Evolutionary conservation across 2,329 filamentous ascomycete species (phyloP), one percentile per base, ranked within the genome.

Genomic region (Diplocarpon rosae): DNA sequence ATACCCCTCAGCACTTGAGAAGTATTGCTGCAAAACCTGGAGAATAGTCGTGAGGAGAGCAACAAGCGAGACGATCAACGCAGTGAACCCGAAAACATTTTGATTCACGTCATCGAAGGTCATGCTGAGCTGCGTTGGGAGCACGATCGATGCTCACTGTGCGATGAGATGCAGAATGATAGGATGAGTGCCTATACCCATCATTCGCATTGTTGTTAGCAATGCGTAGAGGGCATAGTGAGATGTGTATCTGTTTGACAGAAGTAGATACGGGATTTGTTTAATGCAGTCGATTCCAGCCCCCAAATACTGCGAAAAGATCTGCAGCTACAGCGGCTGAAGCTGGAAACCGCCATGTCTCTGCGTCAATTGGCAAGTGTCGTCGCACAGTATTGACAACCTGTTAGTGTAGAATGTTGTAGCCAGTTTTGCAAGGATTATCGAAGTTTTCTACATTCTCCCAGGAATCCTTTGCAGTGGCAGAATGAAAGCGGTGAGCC

Each of bases 1-100:
- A 52, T 64, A 64, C 5, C 63, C 63, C 41, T 64, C 62, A 11
- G 63, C 63, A 38, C 61, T 64, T 17, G 61, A 63, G 41, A 63
- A 62, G 38, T 64, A 63, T 40, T 65, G 63, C 36, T 63, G 60
- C 8, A 63, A 49, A 20, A 64, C 55, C 43, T 65, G 58, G 13
- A 61, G 40, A 34, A 57, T 49, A 2, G 59, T 59, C 2, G 58
- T 59, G 16, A 61, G 24, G 8, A 65, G 56, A 15, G 63, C 62
- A 17, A 64, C 56, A 3, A 64, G 49, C 10, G 63, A 58, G 16
- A 65, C 55, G 24, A 62, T 38, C 29, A 65, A 54, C n/a, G 63
- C 63, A 28, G 55, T 50, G 12, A 61, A 46, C 8, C 52, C 56
- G 31, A 60, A 53, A 31, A 56, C 40, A 50, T 61, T 60, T 39